Conservation (phyloP, 768 basidiomycete species). For the Lactifluus subvellereus region DNA sequence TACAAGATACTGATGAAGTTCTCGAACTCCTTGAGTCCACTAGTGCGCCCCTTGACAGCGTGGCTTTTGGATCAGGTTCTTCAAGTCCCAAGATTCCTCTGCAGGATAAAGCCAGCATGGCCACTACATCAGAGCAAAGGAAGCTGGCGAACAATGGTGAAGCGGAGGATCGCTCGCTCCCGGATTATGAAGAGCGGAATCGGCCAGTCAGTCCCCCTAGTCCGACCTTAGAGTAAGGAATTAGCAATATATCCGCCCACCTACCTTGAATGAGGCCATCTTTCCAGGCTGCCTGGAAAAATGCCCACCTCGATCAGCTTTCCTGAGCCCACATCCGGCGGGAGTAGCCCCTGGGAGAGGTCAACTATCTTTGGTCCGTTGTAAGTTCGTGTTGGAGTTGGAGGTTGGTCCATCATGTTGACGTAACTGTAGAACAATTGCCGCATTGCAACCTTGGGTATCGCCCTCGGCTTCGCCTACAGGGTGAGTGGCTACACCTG, state of each 20-base stretch:
- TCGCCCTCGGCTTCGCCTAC: background rate
- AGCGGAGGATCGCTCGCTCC: background rate
- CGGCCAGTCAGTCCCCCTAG: background rate
- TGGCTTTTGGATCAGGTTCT: background rate
- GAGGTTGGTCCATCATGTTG: background rate
- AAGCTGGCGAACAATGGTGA: background rate
- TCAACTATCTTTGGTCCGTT: slow-evolving; percentile 25
- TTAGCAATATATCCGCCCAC: background rate
- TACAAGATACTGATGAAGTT: slow-evolving; percentile 9
- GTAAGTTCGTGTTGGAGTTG: slow-evolving; percentile 6
- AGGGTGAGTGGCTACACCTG: background rate
- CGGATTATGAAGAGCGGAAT: slow-evolving; percentile 9
- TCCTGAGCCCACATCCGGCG: slow-evolving; percentile 9
- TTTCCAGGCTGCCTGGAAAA: slow-evolving; percentile 14
- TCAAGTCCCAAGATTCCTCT: background rate
- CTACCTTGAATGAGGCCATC: background rate
- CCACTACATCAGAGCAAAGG: background rate
- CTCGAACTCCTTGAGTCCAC: slow-evolving; percentile 14
- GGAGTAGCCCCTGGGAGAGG: slow-evolving; percentile 9
- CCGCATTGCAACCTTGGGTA: background rate
- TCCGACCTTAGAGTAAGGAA: slow-evolving; percentile 10
- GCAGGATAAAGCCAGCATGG: background rate
- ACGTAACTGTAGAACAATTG: slow-evolving; percentile 9
- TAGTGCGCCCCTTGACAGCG: background rate
- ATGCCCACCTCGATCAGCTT: slow-evolving; percentile 22